A percentile compares a stretch with the other conserved stretches of the same genome.
Evolutionary conservation across 495 filamentous ascomycete species (phyloP).

Genomic region (Penicillium argentinense): DNA sequence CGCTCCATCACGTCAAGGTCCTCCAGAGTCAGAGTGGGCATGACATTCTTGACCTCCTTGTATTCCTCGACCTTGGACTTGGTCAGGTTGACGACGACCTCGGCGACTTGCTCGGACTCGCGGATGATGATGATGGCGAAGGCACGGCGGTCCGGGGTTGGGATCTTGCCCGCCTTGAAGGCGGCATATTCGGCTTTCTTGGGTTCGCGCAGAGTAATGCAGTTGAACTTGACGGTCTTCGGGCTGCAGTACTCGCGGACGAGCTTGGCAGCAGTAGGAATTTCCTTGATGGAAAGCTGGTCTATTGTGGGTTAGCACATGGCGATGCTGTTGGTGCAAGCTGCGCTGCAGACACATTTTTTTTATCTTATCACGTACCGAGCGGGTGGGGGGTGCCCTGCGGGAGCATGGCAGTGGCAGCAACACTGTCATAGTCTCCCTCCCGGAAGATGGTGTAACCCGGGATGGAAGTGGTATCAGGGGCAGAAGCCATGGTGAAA

Average conservation of each 20-base stretch:
- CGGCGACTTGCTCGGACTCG: constrained; percentile 52
- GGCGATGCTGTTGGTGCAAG: constrained; percentile 4
- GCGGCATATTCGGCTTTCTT: constrained; percentile 74
- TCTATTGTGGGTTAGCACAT: constrained; percentile 19
- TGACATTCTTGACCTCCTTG: constrained; percentile 69
- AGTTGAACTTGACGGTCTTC: constrained; percentile 70
- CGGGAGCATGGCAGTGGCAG: constrained; percentile 32
- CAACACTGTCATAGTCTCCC: constrained; percentile 35
- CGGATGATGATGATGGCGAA: constrained; percentile 36
- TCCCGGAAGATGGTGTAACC: constrained; percentile 39
- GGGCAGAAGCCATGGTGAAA: constrained; percentile 32
- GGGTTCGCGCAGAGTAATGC: constrained; percentile 78
- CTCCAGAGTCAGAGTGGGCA: constrained; percentile 87
- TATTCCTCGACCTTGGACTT: constrained; percentile 68
- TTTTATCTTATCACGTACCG: constrained; percentile 19
- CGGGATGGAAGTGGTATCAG: constrained; percentile 37
- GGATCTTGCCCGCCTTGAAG: constrained; percentile 63
- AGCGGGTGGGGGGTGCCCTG: constrained; percentile 30
- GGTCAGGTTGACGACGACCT: constrained; percentile 73
- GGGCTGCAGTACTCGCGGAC: constrained; percentile 34
- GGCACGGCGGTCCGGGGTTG: constrained; percentile 30
- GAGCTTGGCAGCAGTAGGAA: constrained; percentile 29
- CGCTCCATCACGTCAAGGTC: constrained; percentile 83
- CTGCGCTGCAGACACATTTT: not conserved
- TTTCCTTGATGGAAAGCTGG: constrained; percentile 35